A percentile compares a stretch with the other conserved stretches of the same genome.
phyloP scores from a whole-genome alignment of 2,329 filamentous ascomycete species.

The Fusarium clavum region DNA sequence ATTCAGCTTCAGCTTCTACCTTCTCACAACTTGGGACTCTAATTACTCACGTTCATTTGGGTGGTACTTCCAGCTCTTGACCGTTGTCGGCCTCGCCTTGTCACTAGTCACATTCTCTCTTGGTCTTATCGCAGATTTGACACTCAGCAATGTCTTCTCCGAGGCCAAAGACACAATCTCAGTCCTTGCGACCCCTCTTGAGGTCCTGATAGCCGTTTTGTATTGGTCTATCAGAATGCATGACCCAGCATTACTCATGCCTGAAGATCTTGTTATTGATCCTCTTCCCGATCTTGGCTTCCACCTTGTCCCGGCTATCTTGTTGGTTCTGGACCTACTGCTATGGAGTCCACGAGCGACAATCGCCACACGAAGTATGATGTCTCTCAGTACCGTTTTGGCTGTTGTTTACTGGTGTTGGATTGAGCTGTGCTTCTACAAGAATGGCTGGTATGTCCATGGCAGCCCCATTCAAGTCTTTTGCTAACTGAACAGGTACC shows the following conservation, averaged over 20 bases:
- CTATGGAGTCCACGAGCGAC: background rate
- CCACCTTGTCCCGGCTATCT: background rate
- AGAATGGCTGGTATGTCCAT: constrained; percentile 12
- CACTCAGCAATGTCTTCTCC: background rate
- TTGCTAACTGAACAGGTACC: background rate
- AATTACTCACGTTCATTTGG: constrained; percentile 14
- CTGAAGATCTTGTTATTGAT: constrained; percentile 12
- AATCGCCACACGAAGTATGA: constrained; percentile 6
- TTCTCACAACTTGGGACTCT: constrained; percentile 9
- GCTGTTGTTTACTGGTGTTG: constrained; percentile 14
- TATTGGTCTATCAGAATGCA: constrained; percentile 21
- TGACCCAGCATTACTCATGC: constrained; percentile 11
- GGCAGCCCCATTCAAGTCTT: rapidly evolving
- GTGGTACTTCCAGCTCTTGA: constrained; percentile 17
- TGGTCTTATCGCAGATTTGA: background rate
- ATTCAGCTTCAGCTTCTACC: constrained; percentile 10
- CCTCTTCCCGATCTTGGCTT: constrained; percentile 12
- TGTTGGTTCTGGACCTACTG: background rate
- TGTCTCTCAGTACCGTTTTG: constrained; percentile 1
- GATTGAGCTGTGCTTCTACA: constrained; percentile 15
- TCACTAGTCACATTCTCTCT: background rate
- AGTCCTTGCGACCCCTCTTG: constrained; percentile 7
- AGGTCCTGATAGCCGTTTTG: constrained; percentile 9
- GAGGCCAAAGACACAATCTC: background rate
- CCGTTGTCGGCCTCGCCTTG: background rate